Percentiles rank a stretch among this genome's conserved stretches.
Conservation (phyloP, 169 alveolate species). For the Cryptosporidium viatorum region DNA sequence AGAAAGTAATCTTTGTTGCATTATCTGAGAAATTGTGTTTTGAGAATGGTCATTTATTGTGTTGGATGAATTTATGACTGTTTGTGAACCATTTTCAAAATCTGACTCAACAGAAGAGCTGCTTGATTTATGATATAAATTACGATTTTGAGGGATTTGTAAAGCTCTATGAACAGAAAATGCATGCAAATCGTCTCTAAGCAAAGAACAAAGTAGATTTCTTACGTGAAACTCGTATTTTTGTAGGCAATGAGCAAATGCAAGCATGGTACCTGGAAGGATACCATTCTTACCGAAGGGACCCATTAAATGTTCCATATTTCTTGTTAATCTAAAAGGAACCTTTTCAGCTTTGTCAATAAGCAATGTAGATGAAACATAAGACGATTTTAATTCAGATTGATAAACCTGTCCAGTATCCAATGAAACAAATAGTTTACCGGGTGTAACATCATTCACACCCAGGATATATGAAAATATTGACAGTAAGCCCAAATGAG, state of each 20-base stretch:
- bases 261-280: slow-evolving; percentile 86
- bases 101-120: neutral
- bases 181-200: slow-evolving; percentile 79
- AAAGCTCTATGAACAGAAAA: slow-evolving; percentile 74
- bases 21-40: slow-evolving; percentile 17
- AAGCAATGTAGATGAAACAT: slow-evolving; percentile 69
- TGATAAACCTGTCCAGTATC: slow-evolving; percentile 80
- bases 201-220: slow-evolving; percentile 79
- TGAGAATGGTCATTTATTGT: neutral
- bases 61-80: neutral
- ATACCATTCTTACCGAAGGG: slow-evolving; percentile 86
- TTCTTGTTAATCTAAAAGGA: slow-evolving; percentile 85
- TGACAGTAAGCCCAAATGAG: slow-evolving; percentile 75
- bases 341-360: slow-evolving; percentile 71
- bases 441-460: slow-evolving; percentile 77
- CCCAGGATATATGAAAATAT: slow-evolving; percentile 76
- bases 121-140: neutral
- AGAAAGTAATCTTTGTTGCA: slow-evolving; percentile 58
- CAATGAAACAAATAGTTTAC: slow-evolving; percentile 67
- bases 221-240: slow-evolving; percentile 81
- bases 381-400: slow-evolving; percentile 77
- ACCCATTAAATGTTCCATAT: slow-evolving; percentile 84
- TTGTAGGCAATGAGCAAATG: slow-evolving; percentile 83
- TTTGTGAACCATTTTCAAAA: neutral
- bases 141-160: slow-evolving; percentile 30